These are phyloP conservation scores for Oemleria cerasiformis DNA, from an alignment of 306 rosid species.

Conservation along the genomic window DNA sequence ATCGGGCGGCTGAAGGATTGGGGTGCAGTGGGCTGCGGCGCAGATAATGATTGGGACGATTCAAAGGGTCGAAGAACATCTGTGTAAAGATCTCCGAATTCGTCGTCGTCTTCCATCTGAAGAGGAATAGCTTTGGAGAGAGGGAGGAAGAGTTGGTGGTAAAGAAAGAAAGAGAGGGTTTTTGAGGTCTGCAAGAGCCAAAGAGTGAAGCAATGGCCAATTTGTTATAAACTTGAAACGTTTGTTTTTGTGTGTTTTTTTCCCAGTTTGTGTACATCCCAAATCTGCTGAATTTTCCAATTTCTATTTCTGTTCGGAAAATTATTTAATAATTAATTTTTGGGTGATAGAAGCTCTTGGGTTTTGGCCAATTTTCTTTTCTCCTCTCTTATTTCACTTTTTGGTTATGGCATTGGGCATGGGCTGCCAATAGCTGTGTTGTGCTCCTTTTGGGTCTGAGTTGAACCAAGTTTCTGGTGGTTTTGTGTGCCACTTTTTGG, in stretches of 20 bases:
- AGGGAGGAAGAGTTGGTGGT: background rate
- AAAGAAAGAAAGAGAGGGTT: slow-evolving; percentile 13
- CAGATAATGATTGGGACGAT: slow-evolving; percentile 41
- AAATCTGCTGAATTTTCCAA: background rate
- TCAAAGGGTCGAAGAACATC: slow-evolving; percentile 78
- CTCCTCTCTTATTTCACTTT: too few relatives aligned
- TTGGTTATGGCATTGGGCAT: too few relatives aligned
- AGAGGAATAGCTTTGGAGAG: background rate
- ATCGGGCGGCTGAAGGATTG: slow-evolving; percentile 40
- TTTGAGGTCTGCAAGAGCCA: slow-evolving; percentile 31
- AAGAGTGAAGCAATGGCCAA: background rate
- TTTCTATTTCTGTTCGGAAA: background rate
- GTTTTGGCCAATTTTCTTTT: too few relatives aligned
- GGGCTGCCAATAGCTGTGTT: too few relatives aligned
- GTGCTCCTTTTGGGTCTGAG: too few relatives aligned
- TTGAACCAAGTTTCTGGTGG: too few relatives aligned
- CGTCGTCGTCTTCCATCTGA: slow-evolving; percentile 93
- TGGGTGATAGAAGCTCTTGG: too few relatives aligned
- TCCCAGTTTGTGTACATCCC: background rate
- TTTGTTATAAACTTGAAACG: background rate
- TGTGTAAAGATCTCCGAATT: slow-evolving; percentile 98
- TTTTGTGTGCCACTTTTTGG: too few relatives aligned
- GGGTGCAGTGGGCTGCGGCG: slow-evolving; percentile 35
- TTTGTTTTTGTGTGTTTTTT: background rate
- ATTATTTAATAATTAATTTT: background rate